A percentile compares a stretch with the other conserved stretches of the same genome.
Conservation (phyloP, 345 rosid genomes). For the Salix koriyanagi region DNA sequence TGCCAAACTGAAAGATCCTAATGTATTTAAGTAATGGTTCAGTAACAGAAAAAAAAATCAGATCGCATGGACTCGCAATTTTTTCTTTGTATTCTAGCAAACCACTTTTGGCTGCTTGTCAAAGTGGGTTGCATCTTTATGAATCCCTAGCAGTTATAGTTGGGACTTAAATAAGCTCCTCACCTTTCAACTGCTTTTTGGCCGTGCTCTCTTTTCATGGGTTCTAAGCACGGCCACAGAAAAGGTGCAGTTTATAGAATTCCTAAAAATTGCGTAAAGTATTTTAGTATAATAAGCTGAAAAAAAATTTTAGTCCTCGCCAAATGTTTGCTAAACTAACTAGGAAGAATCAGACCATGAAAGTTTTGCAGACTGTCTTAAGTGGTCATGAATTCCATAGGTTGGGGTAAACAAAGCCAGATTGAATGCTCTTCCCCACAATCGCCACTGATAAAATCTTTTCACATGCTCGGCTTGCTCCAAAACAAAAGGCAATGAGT, state of each 20-base stretch:
- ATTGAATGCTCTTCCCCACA: background rate
- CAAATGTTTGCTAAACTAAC: background rate
- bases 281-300: no score
- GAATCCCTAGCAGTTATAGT: background rate
- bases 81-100: background rate
- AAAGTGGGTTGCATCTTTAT: background rate
- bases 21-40: constrained; percentile 23
- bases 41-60: constrained; percentile 1
- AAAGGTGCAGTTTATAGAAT: background rate
- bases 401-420: background rate
- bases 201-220: background rate
- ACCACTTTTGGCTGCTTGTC: background rate
- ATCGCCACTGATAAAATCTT: background rate
- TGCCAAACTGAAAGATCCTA: constrained; percentile 69
- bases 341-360: background rate
- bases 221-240: background rate
- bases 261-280: no score
- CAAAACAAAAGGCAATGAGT: background rate
- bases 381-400: background rate
- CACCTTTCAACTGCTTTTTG: background rate
- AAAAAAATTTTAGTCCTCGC: background rate
- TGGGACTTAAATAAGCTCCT: background rate
- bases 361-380: background rate
- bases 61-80: background rate
- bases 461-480: background rate